Percentiles rank a stretch among this genome's conserved stretches.
These are phyloP conservation scores for button mushroom (Agaricus bisporus) DNA, from an alignment of 768 basidiomycete species.

Conservation along the genomic window DNA sequence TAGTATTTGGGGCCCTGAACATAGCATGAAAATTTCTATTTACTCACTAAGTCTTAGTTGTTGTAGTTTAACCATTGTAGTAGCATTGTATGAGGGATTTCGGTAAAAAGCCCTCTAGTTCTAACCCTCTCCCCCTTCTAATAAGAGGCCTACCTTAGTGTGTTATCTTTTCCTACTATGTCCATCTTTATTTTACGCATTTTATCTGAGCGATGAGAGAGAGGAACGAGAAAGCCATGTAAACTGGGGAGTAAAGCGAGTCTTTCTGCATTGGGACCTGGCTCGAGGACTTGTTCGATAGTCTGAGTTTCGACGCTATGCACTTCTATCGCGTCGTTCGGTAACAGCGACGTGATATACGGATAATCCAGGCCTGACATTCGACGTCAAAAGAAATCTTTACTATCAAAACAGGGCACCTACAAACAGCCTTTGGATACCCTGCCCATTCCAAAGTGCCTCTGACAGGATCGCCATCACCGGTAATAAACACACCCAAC, in stretches of 20 bases:
- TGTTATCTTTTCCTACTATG: no score
- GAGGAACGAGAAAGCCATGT: conserved; percentile 44
- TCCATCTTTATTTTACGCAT: conserved; percentile 35
- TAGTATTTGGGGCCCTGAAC: no score
- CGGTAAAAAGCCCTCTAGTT: no score
- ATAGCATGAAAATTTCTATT: no score
- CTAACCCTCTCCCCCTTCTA: no score
- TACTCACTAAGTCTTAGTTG: no score
- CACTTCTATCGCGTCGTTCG: conserved; percentile 73
- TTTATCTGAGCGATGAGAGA: conserved; percentile 40
- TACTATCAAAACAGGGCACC: conserved; percentile 23
- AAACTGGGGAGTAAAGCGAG: conserved; percentile 32
- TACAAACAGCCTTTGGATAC: conserved; percentile 74
- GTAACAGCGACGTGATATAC: conserved; percentile 71
- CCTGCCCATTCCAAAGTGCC: conserved; percentile 84
- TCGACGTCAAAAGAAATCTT: neutral
- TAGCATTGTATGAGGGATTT: no score
- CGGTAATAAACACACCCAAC: conserved; percentile 81
- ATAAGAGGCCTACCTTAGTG: no score
- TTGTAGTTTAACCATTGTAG: no score
- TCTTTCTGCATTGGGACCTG: conserved; percentile 8
- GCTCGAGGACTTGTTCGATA: conserved; percentile 58
- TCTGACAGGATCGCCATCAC: conserved; percentile 81
- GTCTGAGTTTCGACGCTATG: conserved; percentile 73
- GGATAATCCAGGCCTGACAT: conserved; percentile 72